Conservation (phyloP, 345 rosid species). For the Heritiera littoralis region DNA sequence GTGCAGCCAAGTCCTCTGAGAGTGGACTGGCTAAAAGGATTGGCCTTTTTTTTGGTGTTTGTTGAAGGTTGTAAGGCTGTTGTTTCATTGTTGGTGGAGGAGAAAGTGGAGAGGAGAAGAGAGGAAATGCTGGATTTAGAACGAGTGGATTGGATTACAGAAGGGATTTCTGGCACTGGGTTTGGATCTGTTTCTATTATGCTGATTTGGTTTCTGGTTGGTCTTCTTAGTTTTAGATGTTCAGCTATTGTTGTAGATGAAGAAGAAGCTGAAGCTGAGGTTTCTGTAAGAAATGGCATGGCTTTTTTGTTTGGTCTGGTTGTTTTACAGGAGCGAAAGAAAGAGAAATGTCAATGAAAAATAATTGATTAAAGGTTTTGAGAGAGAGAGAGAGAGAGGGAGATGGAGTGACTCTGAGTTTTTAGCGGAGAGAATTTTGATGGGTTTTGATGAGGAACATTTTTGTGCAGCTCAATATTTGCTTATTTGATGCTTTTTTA, state of each 20-base stretch:
- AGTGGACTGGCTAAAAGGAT: conserved; percentile 38
- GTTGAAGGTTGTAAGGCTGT: conserved; percentile 21
- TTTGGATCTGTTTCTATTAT: conserved; percentile 42
- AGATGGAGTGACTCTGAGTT: not conserved
- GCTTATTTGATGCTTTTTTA: not conserved
- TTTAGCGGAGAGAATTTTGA: conserved; percentile 6
- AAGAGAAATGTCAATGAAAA: conserved; percentile 8
- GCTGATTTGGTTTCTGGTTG: conserved; percentile 50
- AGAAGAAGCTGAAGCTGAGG: conserved; percentile 34
- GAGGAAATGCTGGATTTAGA: conserved; percentile 54
- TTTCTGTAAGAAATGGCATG: conserved; percentile 58
- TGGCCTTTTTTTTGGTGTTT: conserved; percentile 50
- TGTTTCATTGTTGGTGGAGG: conserved; percentile 24
- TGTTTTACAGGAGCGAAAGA: conserved; percentile 6
- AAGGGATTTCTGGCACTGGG: conserved; percentile 34
- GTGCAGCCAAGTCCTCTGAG: conserved; percentile 80
- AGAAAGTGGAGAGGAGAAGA: conserved; percentile 41
- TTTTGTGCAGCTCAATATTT: not conserved
- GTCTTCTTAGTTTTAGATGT: conserved; percentile 49
- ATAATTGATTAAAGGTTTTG: conserved; percentile 8
- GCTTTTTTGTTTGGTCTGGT: conserved; percentile 9
- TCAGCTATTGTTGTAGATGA: conserved; percentile 43
- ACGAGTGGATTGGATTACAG: conserved; percentile 41
- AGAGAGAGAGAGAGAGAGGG: not conserved
- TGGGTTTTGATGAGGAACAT: not conserved